A percentile compares a stretch with the other conserved stretches of the same genome.
Evolutionary conservation across 129 eudicot species (phyloP).

Genomic region (Saussurea involucrata): DNA sequence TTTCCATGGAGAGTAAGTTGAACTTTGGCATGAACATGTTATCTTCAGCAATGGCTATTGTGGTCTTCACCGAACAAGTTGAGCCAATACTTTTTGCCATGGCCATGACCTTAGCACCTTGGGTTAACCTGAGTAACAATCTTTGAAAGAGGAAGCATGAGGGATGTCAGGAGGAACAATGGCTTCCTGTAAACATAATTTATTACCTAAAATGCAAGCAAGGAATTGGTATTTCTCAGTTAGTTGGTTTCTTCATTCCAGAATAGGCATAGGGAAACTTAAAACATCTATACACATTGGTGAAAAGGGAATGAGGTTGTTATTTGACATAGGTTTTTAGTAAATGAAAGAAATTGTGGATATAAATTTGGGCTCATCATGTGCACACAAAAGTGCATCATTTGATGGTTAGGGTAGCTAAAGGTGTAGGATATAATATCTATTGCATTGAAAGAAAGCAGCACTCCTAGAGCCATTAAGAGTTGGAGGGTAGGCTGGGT

Average conservation of each 20-base stretch:
- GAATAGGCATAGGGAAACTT: neutral
- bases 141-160: neutral
- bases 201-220: neutral
- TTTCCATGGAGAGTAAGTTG: neutral
- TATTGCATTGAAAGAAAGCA: neutral
- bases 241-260: slow-evolving; percentile 7
- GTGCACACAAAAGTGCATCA: neutral
- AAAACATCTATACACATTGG: slow-evolving; percentile 2
- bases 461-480: neutral
- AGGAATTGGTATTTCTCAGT: neutral
- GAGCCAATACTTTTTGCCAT: slow-evolving; percentile 5
- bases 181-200: neutral
- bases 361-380: neutral
- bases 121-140: neutral
- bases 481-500: neutral
- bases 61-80: neutral
- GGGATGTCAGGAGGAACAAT: neutral
- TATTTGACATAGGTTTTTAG: neutral
- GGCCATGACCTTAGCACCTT: neutral
- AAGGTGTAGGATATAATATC: slow-evolving; percentile 2
- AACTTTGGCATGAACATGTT: slow-evolving; percentile 12
- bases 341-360: neutral
- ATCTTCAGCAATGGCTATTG: slow-evolving; percentile 13
- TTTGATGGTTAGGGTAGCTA: neutral
- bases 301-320: neutral